Base-by-base conservation (phyloP, 345 rosid species). In the Bruguiera parviflora region DNA sequence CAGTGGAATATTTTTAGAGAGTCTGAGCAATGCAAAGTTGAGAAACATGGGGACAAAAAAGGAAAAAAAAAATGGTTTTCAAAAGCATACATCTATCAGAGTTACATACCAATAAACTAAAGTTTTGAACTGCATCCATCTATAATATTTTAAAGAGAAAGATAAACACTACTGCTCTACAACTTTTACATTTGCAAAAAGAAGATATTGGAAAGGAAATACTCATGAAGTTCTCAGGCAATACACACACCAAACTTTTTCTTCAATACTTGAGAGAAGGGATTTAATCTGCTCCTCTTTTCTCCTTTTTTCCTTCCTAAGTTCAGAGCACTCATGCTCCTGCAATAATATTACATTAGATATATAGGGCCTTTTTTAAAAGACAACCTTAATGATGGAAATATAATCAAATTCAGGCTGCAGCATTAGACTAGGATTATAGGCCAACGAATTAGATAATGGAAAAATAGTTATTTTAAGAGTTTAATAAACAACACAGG, bases 271-370 rank as follows among this genome's bases (percentile, higher is more conserved):
- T 65, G 71, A 64, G 73, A 11, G 29, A 53, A 39, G 33, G 66
- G 32, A 67, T 22, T 67, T 78, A 53, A 64, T 21, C 64, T 72
- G 67, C 37, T 69, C 73, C 49, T 77, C 80, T 25, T 63, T 75
- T 66, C 72, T 78, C 29, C 22, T 65, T 74, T 74, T 75, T 43
- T 83, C 83, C 80, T 84, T 85, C 73, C 64, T 86, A 64, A 81
- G 93, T 77, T 86, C 75, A 73, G 65, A 77, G 72, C 87, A 82
- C 63, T 89, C 85, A 18, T 74, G 81, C 55, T 90, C 94, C 98
- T 92, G 78, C 57, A 73, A 75, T 47, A 22, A 53, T 22, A 61
- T n/a, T 71, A 63, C 20, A 32, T 25, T 25, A 25, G 46, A 39
- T 5, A 24, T 32, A 21, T 19, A n/a, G 0, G 20, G 22, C 1